Base-by-base conservation (phyloP, 2,329 filamentous ascomycete species). In the Aspergillus texensis region DNA sequence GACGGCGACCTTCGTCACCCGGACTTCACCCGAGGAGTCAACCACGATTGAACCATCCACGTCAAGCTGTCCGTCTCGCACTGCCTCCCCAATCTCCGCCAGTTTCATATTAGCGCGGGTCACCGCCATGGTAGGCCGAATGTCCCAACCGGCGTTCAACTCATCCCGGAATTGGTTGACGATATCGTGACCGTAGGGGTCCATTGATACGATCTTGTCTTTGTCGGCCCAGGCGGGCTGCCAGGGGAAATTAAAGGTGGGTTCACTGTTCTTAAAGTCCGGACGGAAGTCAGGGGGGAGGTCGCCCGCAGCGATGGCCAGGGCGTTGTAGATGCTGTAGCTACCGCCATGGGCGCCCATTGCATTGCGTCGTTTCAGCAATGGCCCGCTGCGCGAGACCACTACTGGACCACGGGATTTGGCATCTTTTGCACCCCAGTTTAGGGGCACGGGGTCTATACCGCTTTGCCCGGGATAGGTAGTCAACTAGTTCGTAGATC, bases 181-280 rank as follows among this genome's bases (percentile, higher is more conserved):
- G 46, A 96, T 80, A 64, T 97, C 82, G 80, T 98, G 95, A 8
- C 95, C 94, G 77, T 91, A 92, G 0, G 94, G 94, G 75, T 98
- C 95, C 93, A 99, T 97, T 21, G 94, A 92, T 16, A 98, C 94
- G 67, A 99, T 98, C 83, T 97, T 98, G 78, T 92, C 93, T 72
- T 86, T 87, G 75, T 96, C 92, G 30, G 86, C 87, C 94, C 94
- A 99, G 79, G 95, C 88, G 9, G 92, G 89, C 71, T 96, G 96
- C 9, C 92, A 93, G 0, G 93, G 93, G 74, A 98, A 92, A 59
- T 90, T 87, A 26, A 88, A 92, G n/a, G 94, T 93, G 14, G 95
- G 95, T 77, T 98, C 92, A 11, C 93, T 97, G 78, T 98, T 92
- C 66, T 89, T 90, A 77, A 91, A 89, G 75, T 91, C 88, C 12